Base-by-base conservation (phyloP, 257 asterid genomes). In the Solanum gracilifrons region DNA sequence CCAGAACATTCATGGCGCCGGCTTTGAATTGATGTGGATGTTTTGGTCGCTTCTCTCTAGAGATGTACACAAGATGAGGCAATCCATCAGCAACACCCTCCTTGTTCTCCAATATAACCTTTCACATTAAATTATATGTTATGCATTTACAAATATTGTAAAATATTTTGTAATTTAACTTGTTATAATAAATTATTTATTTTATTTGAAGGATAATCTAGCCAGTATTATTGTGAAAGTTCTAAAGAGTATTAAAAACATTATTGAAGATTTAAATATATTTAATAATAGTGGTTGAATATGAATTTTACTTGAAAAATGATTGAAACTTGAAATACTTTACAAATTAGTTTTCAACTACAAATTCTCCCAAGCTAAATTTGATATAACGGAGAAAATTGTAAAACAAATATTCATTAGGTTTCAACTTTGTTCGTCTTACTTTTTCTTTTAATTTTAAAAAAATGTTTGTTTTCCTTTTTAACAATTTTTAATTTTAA, bases 1-100 rank as follows among this genome's bases (percentile, higher is more conserved):
- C 93, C 93, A 91, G 82, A 87, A 90, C 91, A 64, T 91, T 91
- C 93, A 91, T 91, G 36, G 93, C 93, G 0, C 93, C 93, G 3
- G 93, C 93, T 87, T 91, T 91, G 84, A 35, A 88, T 33, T 91
- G 88, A 85, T 91, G 93, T 31, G 82, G 90, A 82, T 91, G 88
- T 13, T 91, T 87, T 85, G 93, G 91, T 86, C 87, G 84, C 73
- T 91, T 91, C 86, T 90, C 93, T 83, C 93, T 83, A 12, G 93
- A 90, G 13, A 91, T 64, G 80, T 91, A 91, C 21, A 91, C 83
- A 4, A 91, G 85, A 82, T 85, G 90, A 48, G 93, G 93, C 83
- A 90, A 25, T 3, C 58, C 90, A 25, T 85, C 82, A 3, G 75
- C 60, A 27, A 39, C 27, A 20, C 51, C 41, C 73, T 87, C 88